Base-by-base conservation (phyloP, 768 basidiomycete species). In the Heimioporus sp. region DNA sequence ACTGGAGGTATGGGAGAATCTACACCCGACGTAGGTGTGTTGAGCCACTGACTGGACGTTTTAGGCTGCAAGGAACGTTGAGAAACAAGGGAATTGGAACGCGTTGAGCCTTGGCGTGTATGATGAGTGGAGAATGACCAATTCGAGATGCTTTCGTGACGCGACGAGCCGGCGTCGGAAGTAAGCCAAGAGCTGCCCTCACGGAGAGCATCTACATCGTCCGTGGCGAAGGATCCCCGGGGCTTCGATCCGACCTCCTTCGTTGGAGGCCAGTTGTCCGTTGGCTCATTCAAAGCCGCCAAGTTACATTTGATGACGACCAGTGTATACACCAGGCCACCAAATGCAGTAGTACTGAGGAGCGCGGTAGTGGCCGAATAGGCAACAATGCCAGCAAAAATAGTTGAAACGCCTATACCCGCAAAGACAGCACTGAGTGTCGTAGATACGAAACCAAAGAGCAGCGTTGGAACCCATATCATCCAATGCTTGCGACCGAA, bases 151-250 rank as follows among this genome's bases (percentile, higher is more conserved):
- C 86, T 86, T 40, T 79, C 76, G 24, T 75, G 75, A 40, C 75
- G 75, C 48, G 79, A 76, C 16, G 74, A 74, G 56, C 75, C 75
- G 6, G 80, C 73, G 39, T 79, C 76, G 43, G 87, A 89, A 1
- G 88, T 87, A 53, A 90, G 81, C 87, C 88, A 90, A n/a, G 87
- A 88, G 44, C 81, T 81, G 46, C 87, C 86, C 57, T 90, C 87
- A 19, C 82, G 81, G 46, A 90, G 75, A 17, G 74, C 85, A 53
- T 89, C 84, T 44, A 90, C 74, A 47, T 90, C 87, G 58, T 87
- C 86, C 0, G 84, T 84, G 16, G 77, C 76, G 60, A 88, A 86
- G 0, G 85, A 85, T 0, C 80, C 81, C 28, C 83, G 71, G 16
- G 79, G 76, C 55, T 80, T 78, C 59, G 81, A 77, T 52, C 80